Base-by-base conservation (phyloP, 2,329 filamentous ascomycete species). In the Colletotrichum brevisporum region DNA sequence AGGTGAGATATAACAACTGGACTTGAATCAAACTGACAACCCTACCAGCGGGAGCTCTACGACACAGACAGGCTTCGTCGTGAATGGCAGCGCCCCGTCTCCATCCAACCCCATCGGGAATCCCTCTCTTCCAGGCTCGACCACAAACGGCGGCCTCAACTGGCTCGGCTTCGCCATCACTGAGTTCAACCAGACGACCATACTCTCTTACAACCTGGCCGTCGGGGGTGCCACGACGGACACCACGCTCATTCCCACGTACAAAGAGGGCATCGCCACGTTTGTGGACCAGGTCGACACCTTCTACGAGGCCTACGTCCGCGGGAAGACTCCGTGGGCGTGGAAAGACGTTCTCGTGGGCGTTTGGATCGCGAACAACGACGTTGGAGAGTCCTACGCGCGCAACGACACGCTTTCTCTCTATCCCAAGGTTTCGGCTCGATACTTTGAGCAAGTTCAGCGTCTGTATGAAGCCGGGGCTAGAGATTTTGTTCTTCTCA, bases 71-170 rank as follows among this genome's bases (percentile, higher is more conserved):
- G 58, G 58, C 6, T 62, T 53, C 31, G 18, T 16, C 9, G 50
- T 51, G 15, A 62, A 62, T 8, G 58, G 58, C 48, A 62, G 36
- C n/a, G 31, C 50, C 6, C 58, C 58, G 2, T 62, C 58, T 3
- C 27, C 27, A 15, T 12, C 21, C 2, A 90, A 90, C 71, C 89
- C 90, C 0, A 80, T 92, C 54, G 90, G 90, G 0, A 92, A 92
- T 72, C 90, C 90, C 0, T 67, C 80, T 0, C 88, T 86, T 69
- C 85, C 84, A 0, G 83, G 85, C 16, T 84, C 76, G 69, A 87
- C 86, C n/a, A 81, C 84, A 1, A 78, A 83, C 3, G 83, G 83
- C 13, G 86, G 86, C 9, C 75, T 80, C 18, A 87, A 88, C 72
- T 88, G 85, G 85, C 79, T 87, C 43, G 85, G 82, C 39, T 83